Base-by-base conservation (phyloP, 2,329 filamentous ascomycete genomes). In the Thermoascus crustaceus region DNA sequence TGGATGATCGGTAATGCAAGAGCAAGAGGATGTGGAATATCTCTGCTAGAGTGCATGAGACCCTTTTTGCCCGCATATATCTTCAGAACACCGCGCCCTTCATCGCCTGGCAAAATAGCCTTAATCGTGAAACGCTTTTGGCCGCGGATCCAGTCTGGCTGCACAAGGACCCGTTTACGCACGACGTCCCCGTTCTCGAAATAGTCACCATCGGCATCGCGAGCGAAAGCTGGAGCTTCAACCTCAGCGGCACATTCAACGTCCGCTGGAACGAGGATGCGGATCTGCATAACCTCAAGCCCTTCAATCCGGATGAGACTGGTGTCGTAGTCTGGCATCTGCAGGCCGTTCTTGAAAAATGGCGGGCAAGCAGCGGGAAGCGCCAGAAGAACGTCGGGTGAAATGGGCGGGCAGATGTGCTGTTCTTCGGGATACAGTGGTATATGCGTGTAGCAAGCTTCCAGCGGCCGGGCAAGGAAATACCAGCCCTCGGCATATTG, bases 21-120 rank as follows among this genome's bases (percentile, higher is more conserved):
- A 1, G 89, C 88, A 35, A 98, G 67, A 2, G 88, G 81, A 54
- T 98, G 89, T 5, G 91, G 88, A 37, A 95, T 95, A 56, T 95
- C 85, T 59, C 91, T 91, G 68, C 91, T 89, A 44, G 85, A 93
- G 64, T 96, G 91, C 88, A 96, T 96, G 36, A 98, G 71, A 1
- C 93, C 93, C 43, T 88, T 79, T 60, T 88, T 91, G 41, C 93
- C 91, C 8, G 88, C 89, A 59, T 95, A 98, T 22, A 98, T 70
- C 59, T 93, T 95, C 39, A 98, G 67, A 8, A 82, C 76, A 26
- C 85, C 91, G 26, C 85, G 81, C 8, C 88, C 88, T 62, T 95
- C 89, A 48, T 96, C 89, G 17, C 86, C 84, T 1, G 93, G 89
- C 0, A 98, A 69, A 10, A 96, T 67, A 1, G 86, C 91, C 61